These are phyloP conservation scores for Claviceps spartinae DNA, from an alignment of 2,329 filamentous ascomycete species.

Conservation along the genomic window DNA sequence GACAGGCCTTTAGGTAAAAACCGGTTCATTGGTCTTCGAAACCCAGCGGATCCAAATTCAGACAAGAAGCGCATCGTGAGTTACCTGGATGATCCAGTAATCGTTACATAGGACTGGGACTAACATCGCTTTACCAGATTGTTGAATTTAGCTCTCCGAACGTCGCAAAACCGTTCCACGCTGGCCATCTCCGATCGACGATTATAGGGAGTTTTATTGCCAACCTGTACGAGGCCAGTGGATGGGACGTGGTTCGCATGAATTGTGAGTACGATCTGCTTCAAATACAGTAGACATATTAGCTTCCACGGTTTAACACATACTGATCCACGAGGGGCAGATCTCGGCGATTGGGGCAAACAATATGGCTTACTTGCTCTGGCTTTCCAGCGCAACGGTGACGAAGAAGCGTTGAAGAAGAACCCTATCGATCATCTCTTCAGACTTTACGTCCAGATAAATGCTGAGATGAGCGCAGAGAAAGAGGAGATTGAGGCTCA, in stretches of 20 bases:
- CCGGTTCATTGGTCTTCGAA: constrained; percentile 42
- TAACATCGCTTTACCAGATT: constrained; percentile 25
- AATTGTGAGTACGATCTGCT: constrained; percentile 30
- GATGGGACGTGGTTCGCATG: constrained; percentile 61
- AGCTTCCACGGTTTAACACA: background rate
- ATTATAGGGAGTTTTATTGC: constrained; percentile 68
- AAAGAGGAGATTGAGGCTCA: constrained; percentile 49
- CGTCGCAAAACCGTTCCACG: constrained; percentile 76
- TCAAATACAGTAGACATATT: background rate
- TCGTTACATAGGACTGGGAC: background rate
- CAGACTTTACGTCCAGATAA: constrained; percentile 71
- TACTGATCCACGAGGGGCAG: constrained; percentile 17
- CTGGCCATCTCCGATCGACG: constrained; percentile 62
- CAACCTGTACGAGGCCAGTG: constrained; percentile 56
- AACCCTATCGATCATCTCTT: constrained; percentile 76
- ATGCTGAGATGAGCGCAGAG: constrained; percentile 50
- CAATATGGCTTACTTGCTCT: constrained; percentile 61
- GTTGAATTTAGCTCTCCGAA: constrained; percentile 80
- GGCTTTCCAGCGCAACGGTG: constrained; percentile 62
- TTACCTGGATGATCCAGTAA: no score
- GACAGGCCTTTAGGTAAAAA: constrained; percentile 41
- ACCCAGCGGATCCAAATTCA: constrained; percentile 44
- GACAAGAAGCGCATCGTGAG: constrained; percentile 45
- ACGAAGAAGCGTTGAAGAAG: constrained; percentile 52
- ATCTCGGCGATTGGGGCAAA: constrained; percentile 71